Conservation (phyloP, 2,329 filamentous ascomycete species). For the Pseudogymnoascus sp. region DNA sequence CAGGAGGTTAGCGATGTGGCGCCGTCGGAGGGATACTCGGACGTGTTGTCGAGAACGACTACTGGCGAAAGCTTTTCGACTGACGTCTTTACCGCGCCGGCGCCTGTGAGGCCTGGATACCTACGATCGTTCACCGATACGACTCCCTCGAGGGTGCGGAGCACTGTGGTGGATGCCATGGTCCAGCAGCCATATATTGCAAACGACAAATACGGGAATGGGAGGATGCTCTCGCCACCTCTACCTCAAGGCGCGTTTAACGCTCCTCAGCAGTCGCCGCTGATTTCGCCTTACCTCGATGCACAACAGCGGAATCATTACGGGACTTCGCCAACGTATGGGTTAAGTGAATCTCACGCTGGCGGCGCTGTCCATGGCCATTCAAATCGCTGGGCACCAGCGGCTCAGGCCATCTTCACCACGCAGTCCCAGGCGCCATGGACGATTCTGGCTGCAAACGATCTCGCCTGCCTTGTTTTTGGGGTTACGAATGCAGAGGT, state of each 20-base stretch:
- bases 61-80: conserved; percentile 49
- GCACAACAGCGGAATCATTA: conserved; percentile 25
- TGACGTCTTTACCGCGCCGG: conserved; percentile 44
- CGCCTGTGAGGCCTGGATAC: conserved; percentile 56
- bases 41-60: conserved; percentile 37
- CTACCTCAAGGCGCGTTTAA: conserved; percentile 26
- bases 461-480: conserved; percentile 93
- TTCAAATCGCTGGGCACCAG: conserved; percentile 80
- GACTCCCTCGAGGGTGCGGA: conserved; percentile 64
- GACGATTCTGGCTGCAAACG: conserved; percentile 94
- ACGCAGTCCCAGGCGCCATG: conserved; percentile 86
- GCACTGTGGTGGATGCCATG: conserved; percentile 76
- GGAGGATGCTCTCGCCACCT: conserved; percentile 35
- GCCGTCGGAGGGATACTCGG: conserved; percentile 2
- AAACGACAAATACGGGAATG: conserved; percentile 21
- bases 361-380: conserved; percentile 68
- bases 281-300: conserved; percentile 37
- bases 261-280: conserved; percentile 31
- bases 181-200: conserved; percentile 57
- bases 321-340: conserved; percentile 26
- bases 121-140: conserved; percentile 87
- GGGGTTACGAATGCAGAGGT: conserved; percentile 97
- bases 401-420: conserved; percentile 93
- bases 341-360: conserved; percentile 28
- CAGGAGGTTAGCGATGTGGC: neutral